Percentiles rank a stretch among this genome's conserved stretches.
These are phyloP conservation scores for Tetrahymena malaccensis DNA, from an alignment of 73 alveolate genomes.

Conservation along the genomic window DNA sequence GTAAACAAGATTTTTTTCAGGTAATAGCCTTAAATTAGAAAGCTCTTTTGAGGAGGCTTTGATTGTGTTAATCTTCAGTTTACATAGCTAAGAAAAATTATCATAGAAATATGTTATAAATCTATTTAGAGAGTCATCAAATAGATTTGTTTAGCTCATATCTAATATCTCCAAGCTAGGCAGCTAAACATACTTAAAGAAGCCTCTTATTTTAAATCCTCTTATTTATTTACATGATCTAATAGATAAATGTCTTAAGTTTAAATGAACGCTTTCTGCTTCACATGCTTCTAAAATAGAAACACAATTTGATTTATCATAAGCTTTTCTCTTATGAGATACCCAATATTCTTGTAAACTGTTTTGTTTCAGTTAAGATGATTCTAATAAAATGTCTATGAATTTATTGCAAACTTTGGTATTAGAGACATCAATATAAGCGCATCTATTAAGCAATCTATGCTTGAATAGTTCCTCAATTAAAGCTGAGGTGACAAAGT, in stretches of 20 bases:
- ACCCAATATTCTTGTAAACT: not conserved
- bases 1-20: not conserved
- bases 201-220: not conserved
- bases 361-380: not conserved
- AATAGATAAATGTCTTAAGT: not conserved
- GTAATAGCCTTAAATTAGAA: not conserved
- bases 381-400: not conserved
- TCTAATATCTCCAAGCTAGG: not conserved
- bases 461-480: not conserved
- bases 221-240: not conserved
- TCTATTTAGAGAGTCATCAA: not conserved
- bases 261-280: not conserved
- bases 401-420: not conserved
- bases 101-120: not conserved
- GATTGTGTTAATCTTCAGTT: not conserved
- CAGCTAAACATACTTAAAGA: not conserved
- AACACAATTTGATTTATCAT: not conserved
- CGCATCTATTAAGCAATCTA: not conserved
- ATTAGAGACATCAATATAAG: not conserved
- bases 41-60: not conserved
- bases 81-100: not conserved
- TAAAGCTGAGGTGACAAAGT: not conserved
- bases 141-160: not conserved
- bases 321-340: not conserved
- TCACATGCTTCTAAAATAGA: not conserved